These are phyloP conservation scores for Protea cynaroides DNA, from an alignment of 164 flowering plant species.

Conservation along the genomic window DNA sequence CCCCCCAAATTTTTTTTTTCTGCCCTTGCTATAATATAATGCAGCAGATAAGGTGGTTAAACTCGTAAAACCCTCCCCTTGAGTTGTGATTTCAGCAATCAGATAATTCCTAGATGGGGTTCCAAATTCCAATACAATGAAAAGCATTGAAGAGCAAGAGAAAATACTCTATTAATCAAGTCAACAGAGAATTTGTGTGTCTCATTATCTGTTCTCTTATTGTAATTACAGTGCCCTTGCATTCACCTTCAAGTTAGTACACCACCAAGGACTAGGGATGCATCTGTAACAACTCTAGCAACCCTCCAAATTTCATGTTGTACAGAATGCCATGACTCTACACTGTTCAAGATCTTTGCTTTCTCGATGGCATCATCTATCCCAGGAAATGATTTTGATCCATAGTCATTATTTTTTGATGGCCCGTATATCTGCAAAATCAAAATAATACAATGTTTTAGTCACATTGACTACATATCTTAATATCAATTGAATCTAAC, in stretches of 20 bases:
- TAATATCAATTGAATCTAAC: neutral
- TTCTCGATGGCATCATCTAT: constrained; percentile 49
- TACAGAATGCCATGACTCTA: constrained; percentile 46
- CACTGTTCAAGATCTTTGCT: constrained; percentile 39
- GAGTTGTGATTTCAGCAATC: too few relatives aligned
- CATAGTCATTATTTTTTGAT: constrained; percentile 51
- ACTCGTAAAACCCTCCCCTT: too few relatives aligned
- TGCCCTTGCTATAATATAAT: too few relatives aligned
- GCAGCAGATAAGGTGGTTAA: too few relatives aligned
- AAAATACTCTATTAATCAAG: too few relatives aligned
- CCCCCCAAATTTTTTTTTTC: too few relatives aligned
- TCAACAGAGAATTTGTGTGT: too few relatives aligned
- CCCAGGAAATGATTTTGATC: constrained; percentile 66
- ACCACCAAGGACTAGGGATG: constrained; percentile 51
- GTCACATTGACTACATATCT: neutral
- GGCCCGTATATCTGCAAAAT: constrained; percentile 62
- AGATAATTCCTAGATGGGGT: too few relatives aligned
- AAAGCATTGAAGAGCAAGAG: too few relatives aligned
- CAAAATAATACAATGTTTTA: neutral
- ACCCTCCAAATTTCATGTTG: constrained; percentile 78
- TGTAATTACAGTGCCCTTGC: too few relatives aligned
- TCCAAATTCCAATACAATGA: too few relatives aligned
- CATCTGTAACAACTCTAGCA: constrained; percentile 58
- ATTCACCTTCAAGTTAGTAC: constrained; percentile 37
- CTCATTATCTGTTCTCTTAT: too few relatives aligned